Conservation (phyloP, 768 basidiomycete species). For the Pisolithus marmoratus region DNA sequence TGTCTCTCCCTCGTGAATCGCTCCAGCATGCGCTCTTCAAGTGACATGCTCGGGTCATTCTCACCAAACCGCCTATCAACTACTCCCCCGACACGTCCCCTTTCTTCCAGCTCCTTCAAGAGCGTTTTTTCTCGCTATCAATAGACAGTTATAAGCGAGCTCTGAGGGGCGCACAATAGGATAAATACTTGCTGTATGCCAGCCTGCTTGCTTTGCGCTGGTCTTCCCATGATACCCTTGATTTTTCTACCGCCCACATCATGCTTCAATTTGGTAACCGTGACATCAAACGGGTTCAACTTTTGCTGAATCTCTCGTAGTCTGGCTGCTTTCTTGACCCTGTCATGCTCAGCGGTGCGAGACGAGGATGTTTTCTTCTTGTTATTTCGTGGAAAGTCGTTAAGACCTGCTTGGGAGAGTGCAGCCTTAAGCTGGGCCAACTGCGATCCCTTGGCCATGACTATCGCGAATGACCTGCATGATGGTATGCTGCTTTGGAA, state of each 20-base stretch:
- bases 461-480: background rate
- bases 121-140: slow-evolving; percentile 78
- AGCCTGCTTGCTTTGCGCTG: slow-evolving; percentile 84
- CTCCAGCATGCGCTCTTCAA: slow-evolving; percentile 96
- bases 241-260: slow-evolving; percentile 86
- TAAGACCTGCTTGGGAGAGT: slow-evolving; percentile 74
- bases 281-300: slow-evolving; percentile 92
- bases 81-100: slow-evolving; percentile 80
- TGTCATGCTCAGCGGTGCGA: slow-evolving; percentile 62
- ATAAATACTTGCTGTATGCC: slow-evolving; percentile 79
- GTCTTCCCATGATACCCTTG: slow-evolving; percentile 77
- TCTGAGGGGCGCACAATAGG: background rate
- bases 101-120: slow-evolving; percentile 81
- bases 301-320: slow-evolving; percentile 79
- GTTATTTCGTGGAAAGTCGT: slow-evolving; percentile 45
- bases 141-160: background rate
- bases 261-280: slow-evolving; percentile 88
- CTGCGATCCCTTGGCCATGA: slow-evolving; percentile 83
- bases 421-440: slow-evolving; percentile 86
- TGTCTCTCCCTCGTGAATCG: slow-evolving; percentile 92
- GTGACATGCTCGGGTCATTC: slow-evolving; percentile 84
- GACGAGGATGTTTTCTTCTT: slow-evolving; percentile 66
- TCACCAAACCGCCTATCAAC: slow-evolving; percentile 96
- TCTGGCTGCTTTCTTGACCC: slow-evolving; percentile 73
- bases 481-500: background rate